Evolutionary conservation across 208 protist genomes (phyloP).

Genomic region (Trypanosoma brucei): DNA sequence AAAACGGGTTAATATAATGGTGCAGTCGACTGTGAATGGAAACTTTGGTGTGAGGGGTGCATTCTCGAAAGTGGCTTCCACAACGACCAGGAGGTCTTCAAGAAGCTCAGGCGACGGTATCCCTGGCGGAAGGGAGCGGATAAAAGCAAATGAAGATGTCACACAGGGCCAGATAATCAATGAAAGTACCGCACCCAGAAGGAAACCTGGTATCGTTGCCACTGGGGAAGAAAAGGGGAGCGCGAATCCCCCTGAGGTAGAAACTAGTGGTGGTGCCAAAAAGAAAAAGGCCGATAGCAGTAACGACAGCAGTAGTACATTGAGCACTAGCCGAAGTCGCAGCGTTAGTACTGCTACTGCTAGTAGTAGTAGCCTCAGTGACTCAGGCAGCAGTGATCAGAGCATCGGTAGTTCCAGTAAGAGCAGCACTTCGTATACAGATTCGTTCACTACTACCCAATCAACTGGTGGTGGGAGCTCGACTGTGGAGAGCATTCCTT

Average conservation of each 20-base stretch:
- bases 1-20: constrained; percentile 69
- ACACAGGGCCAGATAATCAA: too few relatives aligned
- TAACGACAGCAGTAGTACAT: not conserved
- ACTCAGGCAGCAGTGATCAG: not conserved
- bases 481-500: not conserved
- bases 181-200: too few relatives aligned
- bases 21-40: constrained; percentile 73
- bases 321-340: not conserved
- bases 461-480: not conserved
- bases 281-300: not conserved
- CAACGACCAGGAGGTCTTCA: not conserved
- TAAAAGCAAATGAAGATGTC: not conserved
- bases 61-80: not conserved
- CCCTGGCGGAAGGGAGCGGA: not conserved
- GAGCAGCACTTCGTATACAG: not conserved
- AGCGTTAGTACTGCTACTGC: not conserved
- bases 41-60: constrained; percentile 20
- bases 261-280: not conserved
- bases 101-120: not conserved
- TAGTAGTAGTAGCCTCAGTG: not conserved
- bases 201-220: too few relatives aligned
- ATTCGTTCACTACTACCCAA: not conserved
- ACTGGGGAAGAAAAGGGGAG: too few relatives aligned
- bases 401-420: not conserved
- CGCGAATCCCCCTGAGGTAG: too few relatives aligned